Percentiles rank a stretch among this genome's conserved stretches.
Conservation (phyloP, 176 grass and related monocot species). For the Aegilops longissima region DNA sequence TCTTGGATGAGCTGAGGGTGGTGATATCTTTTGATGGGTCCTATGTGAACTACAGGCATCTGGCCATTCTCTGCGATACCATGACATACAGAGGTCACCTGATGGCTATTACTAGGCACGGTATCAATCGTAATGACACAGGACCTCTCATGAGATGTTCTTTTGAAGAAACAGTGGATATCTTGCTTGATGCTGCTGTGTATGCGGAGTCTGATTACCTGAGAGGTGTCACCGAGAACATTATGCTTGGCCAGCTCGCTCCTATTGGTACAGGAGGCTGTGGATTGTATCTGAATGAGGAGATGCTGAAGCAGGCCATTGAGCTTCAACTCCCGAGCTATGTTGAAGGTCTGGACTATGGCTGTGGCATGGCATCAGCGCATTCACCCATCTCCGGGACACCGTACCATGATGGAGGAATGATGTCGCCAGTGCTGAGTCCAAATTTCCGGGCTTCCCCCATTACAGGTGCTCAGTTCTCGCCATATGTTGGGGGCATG, state of each 20-base stretch:
- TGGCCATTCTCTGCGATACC: slow-evolving; percentile 97
- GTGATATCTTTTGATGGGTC: slow-evolving; percentile 99
- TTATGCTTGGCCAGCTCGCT: slow-evolving; percentile 94
- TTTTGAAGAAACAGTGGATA: slow-evolving; percentile 93
- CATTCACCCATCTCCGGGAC: slow-evolving; percentile 76
- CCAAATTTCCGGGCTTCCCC: slow-evolving; percentile 86
- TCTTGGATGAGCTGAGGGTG: slow-evolving; percentile 86
- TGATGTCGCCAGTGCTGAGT: slow-evolving; percentile 96
- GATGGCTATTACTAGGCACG: slow-evolving; percentile 93
- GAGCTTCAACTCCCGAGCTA: slow-evolving; percentile 93
- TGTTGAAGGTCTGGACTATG: slow-evolving; percentile 66
- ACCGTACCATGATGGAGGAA: slow-evolving; percentile 81
- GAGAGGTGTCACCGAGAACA: slow-evolving; percentile 95
- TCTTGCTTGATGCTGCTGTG: slow-evolving; percentile 90
- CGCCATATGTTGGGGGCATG: slow-evolving; percentile 91
- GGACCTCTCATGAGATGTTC: slow-evolving; percentile 94
- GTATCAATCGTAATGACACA: slow-evolving; percentile 93
- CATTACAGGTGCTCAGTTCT: slow-evolving; percentile 78
- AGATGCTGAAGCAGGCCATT: slow-evolving; percentile 95
- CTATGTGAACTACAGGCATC: slow-evolving; percentile 92
- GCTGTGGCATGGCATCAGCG: slow-evolving; percentile 60
- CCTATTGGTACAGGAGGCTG: slow-evolving; percentile 89
- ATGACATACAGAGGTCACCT: slow-evolving; percentile 96
- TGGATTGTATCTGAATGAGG: slow-evolving; percentile 81
- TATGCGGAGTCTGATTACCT: slow-evolving; percentile 87